Evolutionary conservation across 352 stramenopile species (phyloP), one percentile per base, ranked within the genome.

Genomic region (Globisporangium mamillatum): DNA sequence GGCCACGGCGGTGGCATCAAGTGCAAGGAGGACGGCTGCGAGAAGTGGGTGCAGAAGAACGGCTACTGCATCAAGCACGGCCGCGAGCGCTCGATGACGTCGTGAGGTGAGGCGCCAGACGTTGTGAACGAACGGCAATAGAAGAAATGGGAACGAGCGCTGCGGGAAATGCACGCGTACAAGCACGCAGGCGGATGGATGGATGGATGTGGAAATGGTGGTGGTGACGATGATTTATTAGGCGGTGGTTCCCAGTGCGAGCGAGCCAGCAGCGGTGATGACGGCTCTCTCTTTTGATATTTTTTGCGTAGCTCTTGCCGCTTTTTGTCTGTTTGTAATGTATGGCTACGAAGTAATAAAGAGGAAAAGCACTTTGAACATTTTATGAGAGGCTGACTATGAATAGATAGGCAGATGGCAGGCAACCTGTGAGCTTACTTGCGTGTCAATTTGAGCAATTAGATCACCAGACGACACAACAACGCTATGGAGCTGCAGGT

Each of bases 21-120:
- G 73, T 95, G 88, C 68, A 95, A 94, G 71, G 83, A 87, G 48
- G 85, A 92, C 57, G 84, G 88, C 18, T 95, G 88, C 61, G 88
- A 93, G 64, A 95, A 95, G 74, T 94, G 88, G 86, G 86, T 94
- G 69, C 88, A 95, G 76, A 93, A 92, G 79, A 94, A 94, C 68
- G 88, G 86, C 60, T 95, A 93, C 73, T 95, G 88, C 75, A 94
- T 94, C 74, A 94, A 94, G 76, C 88, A 95, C 72, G 88, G 86
- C 60, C 86, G 88, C 70, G 88, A 94, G 69, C 78, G 74, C 70
- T 64, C 84, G 24, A 81, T 86, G 78, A 89, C 76, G 36, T 79
- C 82, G 41, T 92, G 71, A 86, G 48, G 4, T 9, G 14, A 20
- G 20, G 22, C 20, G 18, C 12, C 27, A 18, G 44, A 10, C 12